These are phyloP conservation scores for Cytospora mali DNA, from an alignment of 2,329 filamentous ascomycete genomes.

Conservation along the genomic window DNA sequence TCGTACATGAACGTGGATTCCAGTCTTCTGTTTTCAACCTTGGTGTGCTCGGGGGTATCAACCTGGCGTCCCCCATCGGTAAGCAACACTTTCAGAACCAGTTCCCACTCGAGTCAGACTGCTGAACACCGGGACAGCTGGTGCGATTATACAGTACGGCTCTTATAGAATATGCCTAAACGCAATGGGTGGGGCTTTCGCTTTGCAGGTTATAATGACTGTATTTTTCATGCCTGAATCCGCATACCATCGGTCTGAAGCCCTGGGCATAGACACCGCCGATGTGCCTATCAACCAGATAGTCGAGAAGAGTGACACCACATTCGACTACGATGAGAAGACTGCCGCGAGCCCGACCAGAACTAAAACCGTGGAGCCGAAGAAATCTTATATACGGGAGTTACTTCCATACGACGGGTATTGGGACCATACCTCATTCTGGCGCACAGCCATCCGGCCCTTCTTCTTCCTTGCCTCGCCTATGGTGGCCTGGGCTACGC, in stretches of 20 bases:
- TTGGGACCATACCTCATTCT: conserved; percentile 41
- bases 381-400: conserved; percentile 35
- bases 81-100: conserved; percentile 15
- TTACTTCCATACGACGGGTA: conserved; percentile 43
- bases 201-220: conserved; percentile 40
- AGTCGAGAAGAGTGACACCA: conserved; percentile 30
- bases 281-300: conserved; percentile 20
- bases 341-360: not conserved
- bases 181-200: conserved; percentile 46
- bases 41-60: conserved; percentile 45
- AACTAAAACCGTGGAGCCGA: conserved; percentile 24
- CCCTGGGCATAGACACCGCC: conserved; percentile 40
- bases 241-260: conserved; percentile 38
- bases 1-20: conserved; percentile 46
- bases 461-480: conserved; percentile 41
- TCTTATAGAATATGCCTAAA: conserved; percentile 39
- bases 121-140: conserved; percentile 34
- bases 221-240: conserved; percentile 48
- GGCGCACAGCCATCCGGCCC: conserved; percentile 40
- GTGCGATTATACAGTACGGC: conserved; percentile 42
- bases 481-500: conserved; percentile 42
- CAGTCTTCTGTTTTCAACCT: conserved; percentile 45
- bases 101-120: not conserved
- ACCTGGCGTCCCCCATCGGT: conserved; percentile 44
- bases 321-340: conserved; percentile 27